Evolutionary conservation across 345 rosid species (phyloP), one percentile per base, ranked within the genome.

Genomic region (Dimocarpus longan): DNA sequence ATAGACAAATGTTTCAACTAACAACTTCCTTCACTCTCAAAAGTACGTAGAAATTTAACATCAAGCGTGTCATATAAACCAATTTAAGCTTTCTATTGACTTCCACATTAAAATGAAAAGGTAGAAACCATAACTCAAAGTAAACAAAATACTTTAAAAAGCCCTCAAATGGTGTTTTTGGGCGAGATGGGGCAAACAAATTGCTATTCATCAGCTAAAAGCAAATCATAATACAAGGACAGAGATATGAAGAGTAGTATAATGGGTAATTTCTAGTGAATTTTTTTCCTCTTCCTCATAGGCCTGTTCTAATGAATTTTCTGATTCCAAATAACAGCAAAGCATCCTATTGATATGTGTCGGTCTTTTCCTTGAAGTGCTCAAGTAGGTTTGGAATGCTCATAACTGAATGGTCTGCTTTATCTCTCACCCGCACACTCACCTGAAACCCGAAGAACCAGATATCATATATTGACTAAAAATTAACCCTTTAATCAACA

Each of bases 401-500:
- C 97, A 84, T 92, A 37, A 87, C 86, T 6, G 90, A 68, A 77
- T 84, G 93, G 68, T 91, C 98, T 24, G 82, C 86, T 70, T 83
- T 86, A 81, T 92, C 98, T 81, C 99, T 90, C 46, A 86, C 82
- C 70, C 97, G 88, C 11, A 93, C 94, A 70, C 93, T 91, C 74
- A 94, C 98, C 99, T 96, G 90, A 15, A 84, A 82, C 72, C 56
- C 28, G 11, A 15, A 46, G 32, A 32, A 28, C 39, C 65, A 65
- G 8, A 22, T 10, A 44, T 46, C 44, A 54, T 4, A 22, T 15
- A 70, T 64, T 3, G 42, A 21, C 40, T 4, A 40, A 43, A 71
- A 28, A 74, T 39, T 46, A 66, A 70, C 39, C 39, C 8, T 26
- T 24, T 16, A 7, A 26, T 37, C 39, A 28, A 19, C 70, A 43